Base-by-base conservation (phyloP, 768 basidiomycete species). In the Macrolepiota dolichaula region DNA sequence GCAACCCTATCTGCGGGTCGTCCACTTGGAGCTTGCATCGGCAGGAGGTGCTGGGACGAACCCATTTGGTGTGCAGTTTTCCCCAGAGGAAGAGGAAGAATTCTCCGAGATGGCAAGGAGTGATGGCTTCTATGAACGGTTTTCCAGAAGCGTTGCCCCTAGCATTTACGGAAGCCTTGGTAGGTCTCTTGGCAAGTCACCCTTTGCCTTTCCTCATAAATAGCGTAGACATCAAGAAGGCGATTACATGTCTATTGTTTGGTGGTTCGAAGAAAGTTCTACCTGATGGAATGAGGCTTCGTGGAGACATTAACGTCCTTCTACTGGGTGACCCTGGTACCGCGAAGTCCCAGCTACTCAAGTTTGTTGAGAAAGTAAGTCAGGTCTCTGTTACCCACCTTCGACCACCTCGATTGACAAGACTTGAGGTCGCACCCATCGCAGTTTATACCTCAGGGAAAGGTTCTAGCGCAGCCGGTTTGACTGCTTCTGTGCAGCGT, bases 371-470 rank as follows among this genome's bases (percentile, higher is more conserved):
- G 72, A 99, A 98, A 88, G 81, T 89, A 46, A 29, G 67, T 56
- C 17, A 44, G 50, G 53, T 5, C 15, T 5, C 15, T 9, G 29
- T 17, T 35, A 38, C 4, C 24, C 10, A 32, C 55, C 51, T 51
- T 22, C 51, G 17, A 59, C 19, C 10, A 37, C 19, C 38, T 11
- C 64, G 49, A 64, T 37, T 57, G 29, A 53, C 13, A 13, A 17
- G 5, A 51, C 5, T 50, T 6, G 59, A 94, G 91, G 96, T 98
- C 51, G 95, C 97, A 0, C 97, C 97, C 0, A 96, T 98, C 63
- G 92, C 96, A 0, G 97, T 99, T 0, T 98, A 99, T 72, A 98
- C 97, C 0, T 97, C 96, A 17, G 97, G 97, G 3, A 99, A 99
- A 71, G 97, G 97, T 54, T 95, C 94, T 4, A 97, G 94, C 76